Evolutionary conservation across 371 early-diverging fungal species (phyloP).

Genomic region (Mortierella sp.): DNA sequence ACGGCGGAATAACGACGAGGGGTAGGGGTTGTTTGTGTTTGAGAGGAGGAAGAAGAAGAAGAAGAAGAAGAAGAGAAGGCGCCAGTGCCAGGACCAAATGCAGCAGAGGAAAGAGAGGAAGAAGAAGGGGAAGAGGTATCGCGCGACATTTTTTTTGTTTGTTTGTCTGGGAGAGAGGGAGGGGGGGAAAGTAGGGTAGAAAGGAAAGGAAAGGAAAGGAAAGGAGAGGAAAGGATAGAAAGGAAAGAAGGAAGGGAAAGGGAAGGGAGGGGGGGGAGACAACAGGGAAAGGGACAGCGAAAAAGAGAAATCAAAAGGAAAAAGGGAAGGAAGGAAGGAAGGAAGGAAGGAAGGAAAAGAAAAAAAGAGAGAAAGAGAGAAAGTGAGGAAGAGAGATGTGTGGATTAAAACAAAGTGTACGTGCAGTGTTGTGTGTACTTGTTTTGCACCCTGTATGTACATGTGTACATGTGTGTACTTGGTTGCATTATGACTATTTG

Average conservation of each 20-base stretch:
- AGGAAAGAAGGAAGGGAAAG: background rate
- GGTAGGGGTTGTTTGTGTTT: constrained; percentile 17
- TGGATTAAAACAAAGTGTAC: background rate
- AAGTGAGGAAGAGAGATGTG: background rate
- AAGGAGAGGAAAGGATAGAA: background rate
- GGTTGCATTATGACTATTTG: no score
- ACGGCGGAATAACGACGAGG: constrained; percentile 43
- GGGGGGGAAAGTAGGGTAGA: background rate
- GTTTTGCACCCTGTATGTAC: no score
- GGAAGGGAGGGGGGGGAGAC: background rate
- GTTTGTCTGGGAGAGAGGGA: background rate
- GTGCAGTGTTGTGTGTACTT: no score
- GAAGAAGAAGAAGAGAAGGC: constrained; percentile 11
- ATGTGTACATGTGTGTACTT: no score
- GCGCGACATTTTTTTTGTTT: constrained; percentile 20
- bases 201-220: background rate
- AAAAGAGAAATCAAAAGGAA: background rate
- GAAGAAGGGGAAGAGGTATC: constrained; percentile 23
- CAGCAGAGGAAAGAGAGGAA: constrained; percentile 15
- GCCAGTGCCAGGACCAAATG: constrained; percentile 1
- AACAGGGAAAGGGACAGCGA: no score
- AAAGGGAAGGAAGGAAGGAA: background rate
- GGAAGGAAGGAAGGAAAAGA: background rate
- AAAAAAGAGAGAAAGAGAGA: background rate
- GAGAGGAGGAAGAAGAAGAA: constrained; percentile 7